These are phyloP conservation scores for Allium cepa DNA, from an alignment of 106 monocot species.

Conservation along the genomic window DNA sequence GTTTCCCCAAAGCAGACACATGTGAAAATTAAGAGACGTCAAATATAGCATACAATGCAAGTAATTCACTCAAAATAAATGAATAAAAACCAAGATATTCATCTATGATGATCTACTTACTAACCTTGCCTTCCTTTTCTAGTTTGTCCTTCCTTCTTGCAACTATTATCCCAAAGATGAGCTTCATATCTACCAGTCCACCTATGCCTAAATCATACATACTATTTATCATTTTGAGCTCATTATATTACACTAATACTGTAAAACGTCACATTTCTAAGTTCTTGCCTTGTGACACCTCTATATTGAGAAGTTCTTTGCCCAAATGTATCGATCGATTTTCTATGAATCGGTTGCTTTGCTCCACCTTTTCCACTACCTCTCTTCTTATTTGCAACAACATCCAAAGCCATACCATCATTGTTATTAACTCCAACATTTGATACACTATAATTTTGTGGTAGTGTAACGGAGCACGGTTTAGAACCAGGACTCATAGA, in stretches of 20 bases:
- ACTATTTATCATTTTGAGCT: too few species aligned
- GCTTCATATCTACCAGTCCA: conserved; percentile 99
- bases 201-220: conserved; percentile 57
- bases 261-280: not conserved
- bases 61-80: too few species aligned
- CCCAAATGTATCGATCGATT: conserved; percentile 93
- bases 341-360: conserved; percentile 91
- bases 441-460: conserved; percentile 19
- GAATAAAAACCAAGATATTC: not conserved
- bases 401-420: conserved; percentile 32
- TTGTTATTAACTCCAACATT: conserved; percentile 8
- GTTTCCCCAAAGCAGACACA: conserved; percentile 2
- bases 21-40: too few species aligned
- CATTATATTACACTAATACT: not conserved
- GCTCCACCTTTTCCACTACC: conserved; percentile 29
- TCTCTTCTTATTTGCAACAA: conserved; percentile 63
- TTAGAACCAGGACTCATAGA: conserved; percentile 95
- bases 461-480: conserved; percentile 55
- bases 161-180: conserved; percentile 98
- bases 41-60: too few species aligned
- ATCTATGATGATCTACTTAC: not conserved
- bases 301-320: conserved; percentile 98
- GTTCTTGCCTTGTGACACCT: conserved; percentile 62
- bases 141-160: conserved; percentile 99
- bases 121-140: conserved; percentile 99